Conservation (phyloP, 345 rosid genomes). For the Microcos paniculata region DNA sequence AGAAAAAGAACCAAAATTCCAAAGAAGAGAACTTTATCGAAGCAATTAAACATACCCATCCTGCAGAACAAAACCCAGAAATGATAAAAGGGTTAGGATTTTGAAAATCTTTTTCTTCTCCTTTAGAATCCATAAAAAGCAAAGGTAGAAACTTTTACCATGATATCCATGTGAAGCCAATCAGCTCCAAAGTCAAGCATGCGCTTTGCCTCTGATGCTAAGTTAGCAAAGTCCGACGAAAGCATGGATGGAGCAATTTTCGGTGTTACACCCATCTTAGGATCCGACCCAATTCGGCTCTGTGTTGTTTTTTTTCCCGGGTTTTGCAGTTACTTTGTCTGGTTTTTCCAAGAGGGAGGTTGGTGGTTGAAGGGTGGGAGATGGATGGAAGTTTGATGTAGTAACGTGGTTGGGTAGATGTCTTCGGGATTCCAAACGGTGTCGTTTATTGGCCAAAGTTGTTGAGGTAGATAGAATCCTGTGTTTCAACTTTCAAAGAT, state of each 20-base stretch:
- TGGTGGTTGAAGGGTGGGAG: not conserved
- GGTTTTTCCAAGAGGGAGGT: not conserved
- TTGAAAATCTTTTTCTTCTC: not conserved
- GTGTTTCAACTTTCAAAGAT: too few relatives aligned
- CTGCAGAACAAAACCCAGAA: conserved; percentile 40
- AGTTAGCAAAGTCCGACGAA: conserved; percentile 85
- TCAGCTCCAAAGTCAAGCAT: conserved; percentile 83
- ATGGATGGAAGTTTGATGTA: not conserved
- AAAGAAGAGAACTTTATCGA: conserved; percentile 4
- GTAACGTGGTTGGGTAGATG: too few relatives aligned
- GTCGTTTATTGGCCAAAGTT: not conserved
- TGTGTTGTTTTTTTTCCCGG: conserved; percentile 46
- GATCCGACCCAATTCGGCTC: conserved; percentile 7
- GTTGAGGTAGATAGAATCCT: not conserved
- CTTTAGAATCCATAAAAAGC: not conserved
- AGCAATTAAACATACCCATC: conserved; percentile 60
- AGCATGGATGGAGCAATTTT: conserved; percentile 96
- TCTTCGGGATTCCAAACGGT: not conserved
- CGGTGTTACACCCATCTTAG: conserved; percentile 54
- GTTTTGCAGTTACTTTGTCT: not conserved
- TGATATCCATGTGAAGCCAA: conserved; percentile 99
- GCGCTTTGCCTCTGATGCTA: conserved; percentile 86
- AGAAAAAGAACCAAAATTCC: conserved; percentile 22
- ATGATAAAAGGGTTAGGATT: not conserved
- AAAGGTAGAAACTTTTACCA: conserved; percentile 43